phyloP scores from a whole-genome alignment of 2,329 filamentous ascomycete species.

The Stachybotrys chlorohalonatus region DNA sequence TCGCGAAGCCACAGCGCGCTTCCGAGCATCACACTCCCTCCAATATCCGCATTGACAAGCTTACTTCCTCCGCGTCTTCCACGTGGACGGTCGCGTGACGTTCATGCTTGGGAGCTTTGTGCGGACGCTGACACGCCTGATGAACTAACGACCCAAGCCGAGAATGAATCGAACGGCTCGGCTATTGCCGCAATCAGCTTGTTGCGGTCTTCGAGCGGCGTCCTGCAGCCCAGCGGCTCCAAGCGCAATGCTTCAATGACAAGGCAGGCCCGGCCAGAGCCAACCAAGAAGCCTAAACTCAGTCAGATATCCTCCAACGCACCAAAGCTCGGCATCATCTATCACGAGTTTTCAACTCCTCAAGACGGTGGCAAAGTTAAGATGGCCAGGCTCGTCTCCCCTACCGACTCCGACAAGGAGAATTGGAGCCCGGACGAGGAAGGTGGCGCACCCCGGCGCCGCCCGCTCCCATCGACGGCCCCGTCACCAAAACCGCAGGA shows the following conservation, averaged over 20 bases:
- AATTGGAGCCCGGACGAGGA: conserved; percentile 63
- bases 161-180: conserved; percentile 71
- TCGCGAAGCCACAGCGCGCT: conserved; percentile 65
- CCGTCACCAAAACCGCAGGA: conserved; percentile 17
- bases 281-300: conserved; percentile 54
- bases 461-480: conserved; percentile 25
- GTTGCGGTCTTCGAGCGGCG: conserved; percentile 57
- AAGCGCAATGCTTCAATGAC: conserved; percentile 53
- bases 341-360: conserved; percentile 8
- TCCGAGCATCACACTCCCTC: conserved; percentile 46
- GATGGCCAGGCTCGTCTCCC: conserved; percentile 19
- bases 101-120: conserved; percentile 84
- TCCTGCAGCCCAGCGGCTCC: conserved; percentile 45
- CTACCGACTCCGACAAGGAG: conserved; percentile 81
- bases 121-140: conserved; percentile 73
- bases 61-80: conserved; percentile 45
- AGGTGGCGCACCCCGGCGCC: conserved; percentile 21
- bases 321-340: conserved; percentile 45
- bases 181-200: conserved; percentile 75
- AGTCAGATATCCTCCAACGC: conserved; percentile 52
- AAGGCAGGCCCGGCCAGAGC: conserved; percentile 19
- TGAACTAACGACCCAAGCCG: conserved; percentile 70
- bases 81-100: conserved; percentile 74
- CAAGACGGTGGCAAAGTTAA: conserved; percentile 3
- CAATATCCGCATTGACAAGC: conserved; percentile 43